Base-by-base conservation (phyloP, 495 filamentous ascomycete species). In the Penicillium soppii region DNA sequence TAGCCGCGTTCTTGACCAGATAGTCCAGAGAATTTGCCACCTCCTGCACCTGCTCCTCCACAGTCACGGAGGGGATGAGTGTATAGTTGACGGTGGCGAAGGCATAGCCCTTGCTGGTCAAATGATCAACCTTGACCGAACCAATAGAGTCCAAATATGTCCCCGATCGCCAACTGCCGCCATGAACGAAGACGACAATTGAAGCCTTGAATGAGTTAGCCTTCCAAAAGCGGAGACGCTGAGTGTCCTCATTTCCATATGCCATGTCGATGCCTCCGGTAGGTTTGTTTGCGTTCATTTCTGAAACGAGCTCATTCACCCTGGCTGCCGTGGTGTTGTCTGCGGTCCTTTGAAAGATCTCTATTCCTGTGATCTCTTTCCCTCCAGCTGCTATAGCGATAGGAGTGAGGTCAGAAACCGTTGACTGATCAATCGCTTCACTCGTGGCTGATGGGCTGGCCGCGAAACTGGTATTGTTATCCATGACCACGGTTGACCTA, bases 31-130 rank as follows among this genome's bases (percentile, higher is more conserved):
- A 32, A 15, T 46, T 13, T 8, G 27, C 43, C 17, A 46, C 43
- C 20, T 45, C 27, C 13, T 46, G 29, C 7, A 46, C 27, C 13
- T 46, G 43, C 43, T 46, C 27, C n/a, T 35, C 27, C 16, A 35
- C 43, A 3, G 43, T 35, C 16, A 46, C 27, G 16, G 25, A 33
- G n/a, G 43, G 27, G 17, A 46, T 23, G n/a, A 46, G 27, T 17
- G 43, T 13, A 22, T 35, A 46, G 5, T 46, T 46, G 17, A 26
- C 30, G 15, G 29, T 22, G 9, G 30, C 43, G 9, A 47, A 47
- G 30, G 43, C 30, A 36, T 47, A 47, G n/a, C 43, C 30, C 12
- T 36, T 2, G 27, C 13, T 5, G 1, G 20, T 9, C 6, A 23
- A 30, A 46, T 35, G 17, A 16, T n/a, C 16, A 8, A 46, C 16